These are phyloP conservation scores for Bipolaris sorokiniana DNA, from an alignment of 2,329 filamentous ascomycete genomes.

Conservation along the genomic window DNA sequence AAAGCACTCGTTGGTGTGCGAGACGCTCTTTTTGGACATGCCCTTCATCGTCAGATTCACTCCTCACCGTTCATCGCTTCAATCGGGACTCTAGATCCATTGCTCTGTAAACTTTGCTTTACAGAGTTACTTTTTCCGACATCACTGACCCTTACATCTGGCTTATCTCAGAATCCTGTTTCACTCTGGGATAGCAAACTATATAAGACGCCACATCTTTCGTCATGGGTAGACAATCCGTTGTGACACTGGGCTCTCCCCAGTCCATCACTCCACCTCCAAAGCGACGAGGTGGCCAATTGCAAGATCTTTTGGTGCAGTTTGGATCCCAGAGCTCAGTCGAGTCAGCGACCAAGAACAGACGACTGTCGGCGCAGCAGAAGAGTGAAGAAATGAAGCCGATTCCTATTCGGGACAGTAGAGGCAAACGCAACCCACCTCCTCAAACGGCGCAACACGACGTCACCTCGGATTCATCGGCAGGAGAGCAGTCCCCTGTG, in stretches of 20 bases:
- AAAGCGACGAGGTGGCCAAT: conserved; percentile 29
- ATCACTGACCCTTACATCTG: conserved; percentile 1
- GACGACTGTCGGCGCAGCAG: conserved; percentile 23
- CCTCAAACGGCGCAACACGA: conserved; percentile 8
- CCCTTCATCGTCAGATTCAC: background rate
- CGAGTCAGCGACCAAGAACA: conserved; percentile 40
- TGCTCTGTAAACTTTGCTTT: background rate
- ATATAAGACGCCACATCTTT: background rate
- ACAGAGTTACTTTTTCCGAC: background rate
- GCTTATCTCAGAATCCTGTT: conserved; percentile 1
- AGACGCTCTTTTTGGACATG: conserved; percentile 2
- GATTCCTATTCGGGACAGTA: background rate
- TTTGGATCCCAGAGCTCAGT: conserved; percentile 41
- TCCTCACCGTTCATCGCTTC: conserved; percentile 5
- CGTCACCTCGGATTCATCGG: conserved; percentile 12
- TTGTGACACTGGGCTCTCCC: conserved; percentile 24
- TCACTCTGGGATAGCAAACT: background rate
- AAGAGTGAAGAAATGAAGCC: background rate
- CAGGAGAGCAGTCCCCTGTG: background rate
- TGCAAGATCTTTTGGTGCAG: conserved; percentile 35
- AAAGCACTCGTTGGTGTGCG: background rate
- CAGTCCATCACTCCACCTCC: conserved; percentile 36
- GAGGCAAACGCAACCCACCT: conserved; percentile 21
- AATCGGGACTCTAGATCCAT: background rate
- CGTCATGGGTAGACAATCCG: conserved; percentile 30